A percentile compares a stretch with the other conserved stretches of the same genome.
Evolutionary conservation across 805 yeast species (phyloP).

Genomic region (Nakazawaea holstii): DNA sequence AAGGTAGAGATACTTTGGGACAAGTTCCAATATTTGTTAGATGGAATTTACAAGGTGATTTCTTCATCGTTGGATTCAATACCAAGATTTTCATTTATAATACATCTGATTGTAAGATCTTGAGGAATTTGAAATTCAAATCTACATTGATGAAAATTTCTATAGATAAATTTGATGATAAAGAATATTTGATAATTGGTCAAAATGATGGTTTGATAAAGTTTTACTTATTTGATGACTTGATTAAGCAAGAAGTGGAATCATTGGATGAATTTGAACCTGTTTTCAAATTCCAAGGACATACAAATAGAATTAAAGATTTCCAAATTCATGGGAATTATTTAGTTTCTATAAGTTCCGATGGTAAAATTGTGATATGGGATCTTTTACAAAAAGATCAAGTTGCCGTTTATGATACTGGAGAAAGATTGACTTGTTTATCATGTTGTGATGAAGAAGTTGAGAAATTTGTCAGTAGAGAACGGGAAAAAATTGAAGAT

Average conservation of each 20-base stretch:
- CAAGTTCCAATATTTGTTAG: slow-evolving; percentile 60
- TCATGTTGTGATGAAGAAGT: slow-evolving; percentile 69
- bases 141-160: slow-evolving; percentile 67
- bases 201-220: slow-evolving; percentile 65
- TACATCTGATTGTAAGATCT: slow-evolving; percentile 55
- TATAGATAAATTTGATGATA: slow-evolving; percentile 36
- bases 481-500: slow-evolving; percentile 34
- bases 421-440: slow-evolving; percentile 88
- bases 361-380: slow-evolving; percentile 93
- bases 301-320: slow-evolving; percentile 81
- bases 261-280: slow-evolving; percentile 34
- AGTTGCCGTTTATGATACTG: slow-evolving; percentile 84
- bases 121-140: slow-evolving; percentile 45
- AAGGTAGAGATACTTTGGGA: slow-evolving; percentile 60
- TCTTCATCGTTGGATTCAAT: slow-evolving; percentile 70
- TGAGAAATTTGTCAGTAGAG: slow-evolving; percentile 69
- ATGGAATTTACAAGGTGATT: slow-evolving; percentile 66
- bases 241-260: slow-evolving; percentile 20
- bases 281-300: slow-evolving; percentile 65
- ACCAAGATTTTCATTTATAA: slow-evolving; percentile 61
- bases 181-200: slow-evolving; percentile 61
- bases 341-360: slow-evolving; percentile 82
- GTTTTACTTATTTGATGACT: slow-evolving; percentile 41
- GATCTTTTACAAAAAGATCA: slow-evolving; percentile 65
- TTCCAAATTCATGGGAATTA: slow-evolving; percentile 46